These are phyloP conservation scores for Mycena leptocephala DNA, from an alignment of 768 basidiomycete species.

Conservation along the genomic window DNA sequence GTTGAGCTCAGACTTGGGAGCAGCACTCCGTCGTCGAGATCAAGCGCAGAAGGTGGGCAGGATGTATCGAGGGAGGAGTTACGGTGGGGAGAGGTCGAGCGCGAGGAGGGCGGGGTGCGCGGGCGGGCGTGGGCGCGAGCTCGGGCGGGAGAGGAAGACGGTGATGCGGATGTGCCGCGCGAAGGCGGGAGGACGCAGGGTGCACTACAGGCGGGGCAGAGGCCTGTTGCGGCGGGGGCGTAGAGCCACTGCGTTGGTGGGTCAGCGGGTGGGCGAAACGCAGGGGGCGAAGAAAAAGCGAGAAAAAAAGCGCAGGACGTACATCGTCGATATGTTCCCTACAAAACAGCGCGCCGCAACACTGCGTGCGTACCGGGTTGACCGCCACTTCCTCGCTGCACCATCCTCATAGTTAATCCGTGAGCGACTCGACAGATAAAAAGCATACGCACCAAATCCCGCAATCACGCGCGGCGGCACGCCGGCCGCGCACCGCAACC, in stretches of 20 bases:
- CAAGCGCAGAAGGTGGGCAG: background rate
- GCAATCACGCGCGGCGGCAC: conserved; percentile 22
- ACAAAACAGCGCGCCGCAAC: conserved; percentile 33
- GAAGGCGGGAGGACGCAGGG: conserved; percentile 27
- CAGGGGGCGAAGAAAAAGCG: too few species aligned
- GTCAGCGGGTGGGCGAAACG: background rate
- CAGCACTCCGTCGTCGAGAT: too few species aligned
- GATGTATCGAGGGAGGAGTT: too few species aligned
- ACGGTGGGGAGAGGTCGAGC: background rate
- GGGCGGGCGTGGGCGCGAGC: background rate
- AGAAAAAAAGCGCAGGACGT: background rate
- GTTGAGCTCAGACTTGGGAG: too few species aligned
- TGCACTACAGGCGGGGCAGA: conserved; percentile 26
- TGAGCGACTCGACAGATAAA: too few species aligned
- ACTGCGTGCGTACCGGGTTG: conserved; percentile 5
- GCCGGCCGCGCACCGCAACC: conserved; percentile 10
- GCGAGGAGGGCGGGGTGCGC: background rate
- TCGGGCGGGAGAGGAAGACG: background rate
- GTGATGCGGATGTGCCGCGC: background rate
- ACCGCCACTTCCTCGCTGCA: conserved; percentile 22
- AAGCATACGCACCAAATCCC: conserved; percentile 29
- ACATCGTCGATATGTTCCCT: conserved; percentile 32
- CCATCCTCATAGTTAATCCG: too few species aligned
- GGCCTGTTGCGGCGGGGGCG: conserved; percentile 26
- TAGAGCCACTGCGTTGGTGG: conserved; percentile 24